phyloP scores from a whole-genome alignment of 345 rosid genomes.

The Brassica incana region DNA sequence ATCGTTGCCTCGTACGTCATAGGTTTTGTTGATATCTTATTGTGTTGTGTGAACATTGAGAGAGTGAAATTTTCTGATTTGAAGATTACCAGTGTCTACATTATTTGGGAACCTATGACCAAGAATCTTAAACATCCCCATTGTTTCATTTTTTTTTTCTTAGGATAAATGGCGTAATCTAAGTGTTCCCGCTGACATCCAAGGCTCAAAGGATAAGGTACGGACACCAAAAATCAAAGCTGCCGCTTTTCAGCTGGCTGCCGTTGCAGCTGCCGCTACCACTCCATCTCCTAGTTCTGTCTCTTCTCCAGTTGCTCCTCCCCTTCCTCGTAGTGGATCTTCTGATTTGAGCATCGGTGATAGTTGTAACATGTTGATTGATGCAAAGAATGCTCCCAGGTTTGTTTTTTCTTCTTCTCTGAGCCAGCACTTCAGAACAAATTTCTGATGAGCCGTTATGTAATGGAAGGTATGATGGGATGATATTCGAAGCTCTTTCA shows the following conservation, averaged over 20 bases:
- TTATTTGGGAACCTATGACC: not conserved
- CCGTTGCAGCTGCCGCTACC: conserved; percentile 43
- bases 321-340: conserved; percentile 24
- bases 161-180: conserved; percentile 90
- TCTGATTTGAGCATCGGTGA: conserved; percentile 38
- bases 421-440: not conserved
- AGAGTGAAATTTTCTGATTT: not conserved
- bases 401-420: conserved; percentile 19
- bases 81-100: not conserved
- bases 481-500: conserved; percentile 83
- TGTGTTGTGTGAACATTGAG: not conserved
- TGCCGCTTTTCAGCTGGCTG: conserved; percentile 35
- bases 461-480: conserved; percentile 51
- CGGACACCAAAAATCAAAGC: conserved; percentile 51
- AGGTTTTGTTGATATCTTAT: not conserved
- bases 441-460: conserved; percentile 13
- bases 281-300: conserved; percentile 7
- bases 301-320: conserved; percentile 22
- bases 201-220: conserved; percentile 59
- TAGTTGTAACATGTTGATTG: conserved; percentile 8
- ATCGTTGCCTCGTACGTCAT: not conserved
- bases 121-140: conserved; percentile 23
- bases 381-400: conserved; percentile 44
- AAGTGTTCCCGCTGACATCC: conserved; percentile 56
- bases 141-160: conserved; percentile 5